Percentiles rank a stretch among this genome's conserved stretches.
Evolutionary conservation across 2,329 filamentous ascomycete genomes (phyloP).

Genomic region (Colletotrichum sp.): DNA sequence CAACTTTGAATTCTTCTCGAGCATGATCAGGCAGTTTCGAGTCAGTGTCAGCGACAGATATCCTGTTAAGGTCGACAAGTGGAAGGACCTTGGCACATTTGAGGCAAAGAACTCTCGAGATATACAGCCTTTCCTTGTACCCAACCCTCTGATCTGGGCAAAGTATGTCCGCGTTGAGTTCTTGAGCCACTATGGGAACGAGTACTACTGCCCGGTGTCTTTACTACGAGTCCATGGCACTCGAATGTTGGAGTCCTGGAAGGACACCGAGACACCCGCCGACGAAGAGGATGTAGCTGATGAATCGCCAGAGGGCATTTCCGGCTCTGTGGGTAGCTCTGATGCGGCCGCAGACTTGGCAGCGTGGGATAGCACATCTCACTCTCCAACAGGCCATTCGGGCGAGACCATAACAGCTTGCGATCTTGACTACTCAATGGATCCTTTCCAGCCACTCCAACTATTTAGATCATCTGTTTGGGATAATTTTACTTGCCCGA

Average conservation of each 20-base stretch:
- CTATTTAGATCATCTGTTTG: neutral
- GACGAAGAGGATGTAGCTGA: conserved; percentile 66
- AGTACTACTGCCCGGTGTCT: conserved; percentile 95
- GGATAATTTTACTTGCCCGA: neutral
- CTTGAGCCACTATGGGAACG: conserved; percentile 90
- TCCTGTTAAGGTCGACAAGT: conserved; percentile 89
- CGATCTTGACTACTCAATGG: neutral
- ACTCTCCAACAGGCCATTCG: neutral
- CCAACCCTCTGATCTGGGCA: conserved; percentile 95
- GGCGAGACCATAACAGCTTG: neutral
- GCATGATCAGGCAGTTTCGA: conserved; percentile 89
- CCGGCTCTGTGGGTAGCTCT: neutral
- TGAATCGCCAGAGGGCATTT: conserved; percentile 13
- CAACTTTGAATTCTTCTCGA: conserved; percentile 99
- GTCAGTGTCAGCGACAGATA: conserved; percentile 95
- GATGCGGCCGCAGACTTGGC: neutral
- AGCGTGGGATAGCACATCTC: neutral
- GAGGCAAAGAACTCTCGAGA: conserved; percentile 92
- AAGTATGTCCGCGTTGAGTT: conserved; percentile 93
- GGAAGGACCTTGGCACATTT: conserved; percentile 87
- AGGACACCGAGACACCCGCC: conserved; percentile 72
- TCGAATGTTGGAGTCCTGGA: conserved; percentile 93
- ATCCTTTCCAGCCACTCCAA: neutral
- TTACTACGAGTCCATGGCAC: conserved; percentile 92
- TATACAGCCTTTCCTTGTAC: conserved; percentile 92